Evolutionary conservation across 1,284 basidiomycete species (phyloP), one percentile per base, ranked within the genome.

Genomic region (Ganoderma resinaceum): DNA sequence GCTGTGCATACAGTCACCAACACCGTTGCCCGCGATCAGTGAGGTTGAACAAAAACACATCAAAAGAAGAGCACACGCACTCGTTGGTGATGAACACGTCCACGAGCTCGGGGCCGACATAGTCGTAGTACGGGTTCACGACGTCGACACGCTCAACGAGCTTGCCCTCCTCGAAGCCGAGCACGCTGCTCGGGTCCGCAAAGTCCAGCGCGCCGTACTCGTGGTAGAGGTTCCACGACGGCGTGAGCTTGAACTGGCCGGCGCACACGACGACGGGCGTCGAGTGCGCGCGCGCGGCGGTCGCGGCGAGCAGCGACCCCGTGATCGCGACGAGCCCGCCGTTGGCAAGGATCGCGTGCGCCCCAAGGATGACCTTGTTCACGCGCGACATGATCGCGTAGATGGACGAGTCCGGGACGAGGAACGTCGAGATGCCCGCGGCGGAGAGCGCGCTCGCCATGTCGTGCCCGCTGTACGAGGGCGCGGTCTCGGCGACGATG

Each of bases 71-170:
- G 64, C 67, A 7, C 2, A 89, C 95, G 84, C 78, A 96, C 95
- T 97, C 94, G 76, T 99, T 99, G 12, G 97, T 99, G 75, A 99
- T 95, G 78, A 96, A 97, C 23, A 96, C 92, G 78, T 97, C 94
- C 65, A 99, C 89, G 70, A 98, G 82, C 78, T 98, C 95, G 14
- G 97, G 96, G 58, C 90, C 87, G 55, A 99, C 93, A 80, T 98
- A 97, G 80, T 99, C 97, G 79, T 95, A 99, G 77, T 94, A 94
- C 23, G 97, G 96, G 77, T 95, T 96, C 42, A 95, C 85, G 12
- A 97, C 93, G 72, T 98, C 95, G 9, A 96, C 94, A 72, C 93
- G 92, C 73, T 94, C 93, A 59, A 92, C 89, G 46, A 93, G 82
- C 73, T 87, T 85, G 4, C 89, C 94, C 73, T 93, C 91, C 70